These are phyloP conservation scores for Hibiscus tridactylites DNA, from an alignment of 345 rosid species.

Conservation along the genomic window DNA sequence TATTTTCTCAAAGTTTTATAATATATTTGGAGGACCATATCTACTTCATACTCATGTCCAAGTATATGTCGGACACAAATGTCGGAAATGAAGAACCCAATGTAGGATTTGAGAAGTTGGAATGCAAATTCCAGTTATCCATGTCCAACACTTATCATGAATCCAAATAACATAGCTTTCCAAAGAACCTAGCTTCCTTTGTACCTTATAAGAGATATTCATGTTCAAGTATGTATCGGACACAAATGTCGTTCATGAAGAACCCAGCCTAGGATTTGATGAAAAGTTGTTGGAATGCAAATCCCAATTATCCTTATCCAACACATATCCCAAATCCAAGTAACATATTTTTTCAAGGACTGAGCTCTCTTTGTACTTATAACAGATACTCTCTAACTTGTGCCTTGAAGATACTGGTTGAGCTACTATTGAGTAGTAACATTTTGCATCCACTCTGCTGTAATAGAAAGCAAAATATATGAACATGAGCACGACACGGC, in stretches of 20 bases:
- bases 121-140: not conserved
- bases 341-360: too few relatives aligned
- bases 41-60: not conserved
- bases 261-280: too few relatives aligned
- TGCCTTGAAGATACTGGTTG: not conserved
- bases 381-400: not conserved
- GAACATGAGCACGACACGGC: not conserved
- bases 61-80: not conserved
- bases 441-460: not conserved
- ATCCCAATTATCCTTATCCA: too few relatives aligned
- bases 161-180: not conserved
- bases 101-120: not conserved
- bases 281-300: too few relatives aligned
- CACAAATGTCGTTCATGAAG: too few relatives aligned
- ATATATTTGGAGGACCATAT: not conserved
- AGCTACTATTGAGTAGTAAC: not conserved
- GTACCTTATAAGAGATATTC: not conserved
- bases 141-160: not conserved
- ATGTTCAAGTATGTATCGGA: too few relatives aligned
- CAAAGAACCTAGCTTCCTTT: not conserved
- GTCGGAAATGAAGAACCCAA: not conserved
- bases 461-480: not conserved
- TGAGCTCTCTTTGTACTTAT: too few relatives aligned
- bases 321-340: too few relatives aligned
- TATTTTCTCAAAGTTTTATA: not conserved